A percentile compares a stretch with the other conserved stretches of the same genome.
Conservation (phyloP, 2,329 filamentous ascomycete species). For the Claviceps purpurea region DNA sequence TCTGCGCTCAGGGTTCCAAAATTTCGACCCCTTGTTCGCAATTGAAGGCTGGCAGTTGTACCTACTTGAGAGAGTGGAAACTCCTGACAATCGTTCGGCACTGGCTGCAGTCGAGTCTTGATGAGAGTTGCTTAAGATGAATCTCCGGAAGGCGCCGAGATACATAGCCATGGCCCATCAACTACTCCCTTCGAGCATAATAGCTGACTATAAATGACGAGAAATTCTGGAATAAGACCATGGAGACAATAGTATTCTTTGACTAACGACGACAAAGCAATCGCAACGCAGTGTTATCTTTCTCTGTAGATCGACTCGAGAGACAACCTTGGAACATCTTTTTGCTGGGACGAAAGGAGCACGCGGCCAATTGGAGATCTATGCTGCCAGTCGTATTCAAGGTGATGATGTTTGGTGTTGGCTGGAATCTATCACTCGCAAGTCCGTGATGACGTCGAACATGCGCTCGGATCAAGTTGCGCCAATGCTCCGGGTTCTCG, state of each 20-base stretch:
- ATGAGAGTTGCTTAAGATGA: not conserved
- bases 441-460: not conserved
- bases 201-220: not conserved
- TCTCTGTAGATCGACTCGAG: not conserved
- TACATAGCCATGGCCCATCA: too few relatives aligned
- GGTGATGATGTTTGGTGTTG: not conserved
- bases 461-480: not conserved
- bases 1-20: not conserved
- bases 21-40: not conserved
- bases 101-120: not conserved
- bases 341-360: not conserved
- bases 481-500: not conserved
- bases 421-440: not conserved
- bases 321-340: not conserved
- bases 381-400: not conserved
- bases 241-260: not conserved
- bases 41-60: not conserved
- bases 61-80: too few relatives aligned
- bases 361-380: too few relatives aligned
- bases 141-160: not conserved
- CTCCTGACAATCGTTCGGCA: not conserved
- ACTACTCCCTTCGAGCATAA: not conserved
- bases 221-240: not conserved
- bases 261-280: not conserved
- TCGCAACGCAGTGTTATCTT: not conserved